A percentile compares a stretch with the other conserved stretches of the same genome.
Evolutionary conservation across 306 rosid genomes (phyloP).

Genomic region (Casuarina cunninghamiana): DNA sequence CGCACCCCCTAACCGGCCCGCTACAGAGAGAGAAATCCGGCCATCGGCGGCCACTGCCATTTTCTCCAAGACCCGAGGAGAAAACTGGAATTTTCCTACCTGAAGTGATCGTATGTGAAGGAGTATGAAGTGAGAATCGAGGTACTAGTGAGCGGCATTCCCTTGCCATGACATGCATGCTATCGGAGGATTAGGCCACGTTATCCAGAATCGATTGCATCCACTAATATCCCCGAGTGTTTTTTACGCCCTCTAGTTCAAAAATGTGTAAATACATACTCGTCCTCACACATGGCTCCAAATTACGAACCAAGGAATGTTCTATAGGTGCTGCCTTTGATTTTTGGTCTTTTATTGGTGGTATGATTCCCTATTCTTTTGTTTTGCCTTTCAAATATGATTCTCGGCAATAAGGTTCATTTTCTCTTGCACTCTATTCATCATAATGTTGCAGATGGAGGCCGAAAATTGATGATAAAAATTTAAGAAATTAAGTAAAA

Average conservation of each 20-base stretch:
- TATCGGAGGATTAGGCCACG: conserved; percentile 35
- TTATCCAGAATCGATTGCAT: conserved; percentile 42
- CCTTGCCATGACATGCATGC: conserved; percentile 39
- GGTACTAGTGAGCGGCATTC: neutral
- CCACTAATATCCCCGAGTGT: conserved; percentile 42
- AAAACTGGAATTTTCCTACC: conserved; percentile 16
- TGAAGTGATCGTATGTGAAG: neutral
- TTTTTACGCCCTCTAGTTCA: neutral
- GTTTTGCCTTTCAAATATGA: neutral
- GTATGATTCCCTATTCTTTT: neutral
- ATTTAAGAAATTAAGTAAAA: no score
- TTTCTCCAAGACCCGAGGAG: neutral
- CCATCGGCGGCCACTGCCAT: conserved; percentile 44
- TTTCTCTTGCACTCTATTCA: no score
- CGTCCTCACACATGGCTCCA: neutral
- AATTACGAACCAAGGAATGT: conserved; percentile 37
- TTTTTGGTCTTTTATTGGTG: neutral
- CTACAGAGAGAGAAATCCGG: conserved; percentile 34
- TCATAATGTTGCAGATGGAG: no score
- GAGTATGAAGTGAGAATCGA: neutral
- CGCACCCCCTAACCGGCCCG: conserved; percentile 24
- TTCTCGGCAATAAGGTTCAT: no score
- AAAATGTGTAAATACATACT: conserved; percentile 3
- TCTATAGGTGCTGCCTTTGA: conserved; percentile 7
- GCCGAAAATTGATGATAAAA: no score